A percentile compares a stretch with the other conserved stretches of the same genome.
phyloP scores from a whole-genome alignment of 495 filamentous ascomycete species.

The Staphylotrichum longicolle region DNA sequence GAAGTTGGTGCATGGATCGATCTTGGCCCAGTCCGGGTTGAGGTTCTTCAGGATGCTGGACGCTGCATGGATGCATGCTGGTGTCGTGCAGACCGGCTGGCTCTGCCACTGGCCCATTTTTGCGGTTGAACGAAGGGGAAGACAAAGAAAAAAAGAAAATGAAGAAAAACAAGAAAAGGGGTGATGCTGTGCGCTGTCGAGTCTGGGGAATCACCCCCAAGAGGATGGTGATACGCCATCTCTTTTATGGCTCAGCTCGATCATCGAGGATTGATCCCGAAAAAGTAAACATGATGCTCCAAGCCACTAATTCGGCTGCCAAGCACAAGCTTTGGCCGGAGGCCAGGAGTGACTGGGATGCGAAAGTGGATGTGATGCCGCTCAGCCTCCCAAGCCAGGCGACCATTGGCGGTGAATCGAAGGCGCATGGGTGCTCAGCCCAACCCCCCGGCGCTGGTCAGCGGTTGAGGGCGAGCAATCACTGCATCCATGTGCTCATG shows the following conservation, averaged over 20 bases:
- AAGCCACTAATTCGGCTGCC: neutral
- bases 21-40: conserved; percentile 58
- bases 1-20: conserved; percentile 70
- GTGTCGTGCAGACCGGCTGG: conserved; percentile 50
- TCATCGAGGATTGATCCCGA: neutral
- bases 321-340: neutral
- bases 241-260: neutral
- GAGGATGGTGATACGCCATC: neutral
- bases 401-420: neutral
- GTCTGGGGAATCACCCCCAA: neutral
- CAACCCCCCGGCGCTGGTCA: neutral
- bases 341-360: neutral
- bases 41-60: conserved; percentile 65
- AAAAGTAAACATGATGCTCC: neutral
- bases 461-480: too few species aligned
- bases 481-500: neutral
- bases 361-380: conserved; percentile 2
- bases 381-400: neutral
- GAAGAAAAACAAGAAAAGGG: neutral
- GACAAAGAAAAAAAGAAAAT: conserved; percentile 5
- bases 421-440: conserved; percentile 6
- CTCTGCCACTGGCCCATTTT: conserved; percentile 25
- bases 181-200: neutral
- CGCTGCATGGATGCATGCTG: conserved; percentile 66
- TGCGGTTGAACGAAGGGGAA: neutral